Evolutionary conservation across 495 filamentous ascomycete species (phyloP), one percentile per base, ranked within the genome.

Genomic region (Penicillium verhagenii): DNA sequence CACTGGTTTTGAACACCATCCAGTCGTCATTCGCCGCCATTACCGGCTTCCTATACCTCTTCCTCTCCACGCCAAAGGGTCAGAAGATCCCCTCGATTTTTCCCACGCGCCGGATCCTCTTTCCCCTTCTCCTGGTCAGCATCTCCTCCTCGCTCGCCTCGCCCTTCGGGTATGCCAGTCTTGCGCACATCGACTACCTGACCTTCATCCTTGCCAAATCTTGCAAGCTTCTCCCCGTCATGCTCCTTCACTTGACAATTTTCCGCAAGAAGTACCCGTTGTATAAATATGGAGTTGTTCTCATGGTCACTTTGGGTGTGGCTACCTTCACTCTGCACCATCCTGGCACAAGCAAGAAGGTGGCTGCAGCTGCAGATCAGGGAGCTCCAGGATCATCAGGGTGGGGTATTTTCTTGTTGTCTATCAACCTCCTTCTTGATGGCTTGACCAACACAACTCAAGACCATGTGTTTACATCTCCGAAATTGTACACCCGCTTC

Each of bases 131-230:
- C 47, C 84, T 97, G 42, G 91, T 98, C 50, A 88, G 91, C 60
- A 73, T 96, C 43, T 95, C 89, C 20, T 88, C 86, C 57, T 89
- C 90, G 1, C 89, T 98, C 54, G 90, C 93, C 18, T 89, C 86
- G 6, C 94, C 94, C 25, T 97, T 98, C 61, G 94, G 94, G 58
- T 98, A 98, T 74, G 92, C 93, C 39, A 86, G 84, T 43, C 86
- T 98, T 40, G 82, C 86, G 33, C 93, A 98, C 71, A 93, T 97
- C 75, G 94, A 97, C 81, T 98, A 97, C 79, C 88, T 98, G 66
- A 98, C 94, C 19, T 98, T 92, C 77, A 93, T 97, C 70, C 90
- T 98, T 21, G 95, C 94, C 59, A 98, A 98, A 70, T 89, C 85
- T 47, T 98, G 94, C 87, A 98, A 98, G 72, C 82, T 98, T 16